Evolutionary conservation across 306 rosid species (phyloP).

Genomic region (Hylodesmum podocarpum): DNA sequence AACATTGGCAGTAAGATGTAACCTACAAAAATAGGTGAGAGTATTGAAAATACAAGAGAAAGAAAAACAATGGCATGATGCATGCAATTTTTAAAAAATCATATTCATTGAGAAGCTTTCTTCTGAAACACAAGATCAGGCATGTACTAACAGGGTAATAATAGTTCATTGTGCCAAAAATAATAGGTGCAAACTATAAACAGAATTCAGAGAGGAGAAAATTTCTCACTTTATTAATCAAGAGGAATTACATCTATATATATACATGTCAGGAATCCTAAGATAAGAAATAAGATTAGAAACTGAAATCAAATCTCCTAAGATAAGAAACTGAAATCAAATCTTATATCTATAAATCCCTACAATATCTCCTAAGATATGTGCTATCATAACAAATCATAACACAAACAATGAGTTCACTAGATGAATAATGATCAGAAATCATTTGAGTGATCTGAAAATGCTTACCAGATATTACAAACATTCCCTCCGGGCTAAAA

Average conservation of each 20-base stretch:
- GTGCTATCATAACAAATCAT: no score
- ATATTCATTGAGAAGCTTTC: neutral
- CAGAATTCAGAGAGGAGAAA: no score
- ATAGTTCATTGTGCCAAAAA: neutral
- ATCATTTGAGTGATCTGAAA: conserved; percentile 3
- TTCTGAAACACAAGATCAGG: conserved; percentile 4
- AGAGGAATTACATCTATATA: no score
- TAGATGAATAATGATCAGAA: conserved; percentile 13
- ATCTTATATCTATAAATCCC: no score
- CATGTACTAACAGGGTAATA: neutral
- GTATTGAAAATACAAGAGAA: neutral
- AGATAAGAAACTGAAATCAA: no score
- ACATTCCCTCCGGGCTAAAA: conserved; percentile 97
- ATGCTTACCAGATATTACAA: conserved; percentile 75
- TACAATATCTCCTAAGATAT: no score
- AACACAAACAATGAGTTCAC: neutral
- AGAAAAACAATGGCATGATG: neutral
- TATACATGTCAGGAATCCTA: no score
- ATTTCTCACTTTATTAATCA: no score
- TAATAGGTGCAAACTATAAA: no score
- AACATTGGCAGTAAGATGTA: conserved; percentile 8
- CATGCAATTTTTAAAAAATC: neutral
- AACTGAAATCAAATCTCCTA: no score
- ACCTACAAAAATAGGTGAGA: conserved; percentile 6
- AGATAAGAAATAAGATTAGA: no score